phyloP scores from a whole-genome alignment of 257 asterid species.

The Agastache rugosa region DNA sequence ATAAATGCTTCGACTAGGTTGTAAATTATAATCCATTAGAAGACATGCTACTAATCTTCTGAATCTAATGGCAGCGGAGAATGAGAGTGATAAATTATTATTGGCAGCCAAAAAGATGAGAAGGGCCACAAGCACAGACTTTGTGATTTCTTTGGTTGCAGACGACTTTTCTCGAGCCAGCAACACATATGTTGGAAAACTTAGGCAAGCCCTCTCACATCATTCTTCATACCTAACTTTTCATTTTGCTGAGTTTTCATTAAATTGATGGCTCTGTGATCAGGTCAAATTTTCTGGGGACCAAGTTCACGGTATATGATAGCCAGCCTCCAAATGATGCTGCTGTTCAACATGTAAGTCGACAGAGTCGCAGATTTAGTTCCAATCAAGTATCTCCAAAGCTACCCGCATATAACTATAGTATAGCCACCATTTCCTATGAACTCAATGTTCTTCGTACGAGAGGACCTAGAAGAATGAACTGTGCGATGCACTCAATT shows the following conservation, averaged over 20 bases:
- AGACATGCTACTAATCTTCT: slow-evolving; percentile 33
- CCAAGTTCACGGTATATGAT: slow-evolving; percentile 84
- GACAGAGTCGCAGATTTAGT: slow-evolving; percentile 68
- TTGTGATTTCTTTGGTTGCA: slow-evolving; percentile 77
- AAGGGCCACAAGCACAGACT: slow-evolving; percentile 87
- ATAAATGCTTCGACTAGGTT: neutral
- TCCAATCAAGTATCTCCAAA: slow-evolving; percentile 81
- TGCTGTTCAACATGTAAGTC: slow-evolving; percentile 42
- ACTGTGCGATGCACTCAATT: slow-evolving; percentile 70
- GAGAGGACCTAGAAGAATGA: slow-evolving; percentile 95
- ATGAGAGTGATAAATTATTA: slow-evolving; percentile 70
- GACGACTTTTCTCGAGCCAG: slow-evolving; percentile 92
- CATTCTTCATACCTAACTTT: neutral
- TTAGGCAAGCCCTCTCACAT: slow-evolving; percentile 42
- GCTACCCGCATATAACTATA: slow-evolving; percentile 73
- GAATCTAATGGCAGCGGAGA: slow-evolving; percentile 67
- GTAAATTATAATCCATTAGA: neutral
- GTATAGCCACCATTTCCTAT: slow-evolving; percentile 66
- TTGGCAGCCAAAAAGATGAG: slow-evolving; percentile 80
- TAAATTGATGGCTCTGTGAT: slow-evolving; percentile 21
- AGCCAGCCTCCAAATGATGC: slow-evolving; percentile 72
- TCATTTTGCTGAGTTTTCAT: slow-evolving; percentile 11
- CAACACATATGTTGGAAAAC: slow-evolving; percentile 86
- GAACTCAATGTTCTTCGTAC: slow-evolving; percentile 92
- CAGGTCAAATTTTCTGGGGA: slow-evolving; percentile 94